Base-by-base conservation (phyloP, 495 filamentous ascomycete species). In the Massariosphaeria phaeospora region DNA sequence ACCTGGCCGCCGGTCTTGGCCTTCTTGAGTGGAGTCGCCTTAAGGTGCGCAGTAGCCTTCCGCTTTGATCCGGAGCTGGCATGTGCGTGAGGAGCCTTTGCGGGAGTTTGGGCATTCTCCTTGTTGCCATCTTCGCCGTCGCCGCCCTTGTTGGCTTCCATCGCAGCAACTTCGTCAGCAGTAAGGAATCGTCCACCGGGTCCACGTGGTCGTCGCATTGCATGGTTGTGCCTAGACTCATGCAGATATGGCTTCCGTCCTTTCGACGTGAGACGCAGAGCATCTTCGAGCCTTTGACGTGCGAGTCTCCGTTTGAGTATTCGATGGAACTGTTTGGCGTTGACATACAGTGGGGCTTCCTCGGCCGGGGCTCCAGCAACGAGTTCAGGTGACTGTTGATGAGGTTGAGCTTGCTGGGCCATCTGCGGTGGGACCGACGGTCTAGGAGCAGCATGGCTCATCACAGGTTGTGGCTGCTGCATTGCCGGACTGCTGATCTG, bases 151-250 rank as follows among this genome's bases (percentile, higher is more conserved):
- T 72, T 73, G 55, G 70, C 80, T 63, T 97, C 93, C 73, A 97
- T 93, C 33, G 86, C 84, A 6, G 86, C 86, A 17, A 97, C 93
- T 67, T 98, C 93, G 35, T 99, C 93, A n/a, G 93, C 91, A 0
- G 93, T 99, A 71, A 99, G 70, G 77, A 99, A 99, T 27, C 93
- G 81, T 30, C 93, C 93, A 41, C 93, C 93, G n/a, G 93, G 93
- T 10, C 93, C 93, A 66, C 93, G 83, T 20, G 93, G 93, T 59
- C 93, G 79, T 31, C 94, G 81, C 93, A 99, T 99, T 8, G 93
- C 93, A 69, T 99, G 93, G 63, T 99, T 99, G 66, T 99, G 93
- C 61, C 93, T 79, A n/a, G 93, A 97, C 67, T 99, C 93, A 72
- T 99, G 93, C 30, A 99, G 77, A 61, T 99, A 99, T 7, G 93